These are phyloP conservation scores for Eucalyptus viminalis DNA, from an alignment of 345 rosid genomes.

Conservation along the genomic window DNA sequence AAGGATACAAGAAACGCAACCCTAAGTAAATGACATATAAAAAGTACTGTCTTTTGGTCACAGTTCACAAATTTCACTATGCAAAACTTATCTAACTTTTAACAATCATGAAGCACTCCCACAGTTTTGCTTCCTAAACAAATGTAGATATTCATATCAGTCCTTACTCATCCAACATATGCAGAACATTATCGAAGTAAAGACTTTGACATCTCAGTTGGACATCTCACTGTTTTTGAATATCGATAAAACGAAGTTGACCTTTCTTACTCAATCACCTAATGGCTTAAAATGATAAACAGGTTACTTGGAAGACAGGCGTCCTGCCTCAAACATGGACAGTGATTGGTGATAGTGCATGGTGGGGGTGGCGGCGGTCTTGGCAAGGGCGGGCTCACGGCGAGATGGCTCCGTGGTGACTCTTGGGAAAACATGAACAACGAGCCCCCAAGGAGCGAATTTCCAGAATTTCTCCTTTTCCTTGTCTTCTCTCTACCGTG, in stretches of 20 bases:
- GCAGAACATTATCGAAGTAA: background rate
- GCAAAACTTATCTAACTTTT: background rate
- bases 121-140: background rate
- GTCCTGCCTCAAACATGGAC: slow-evolving; percentile 93
- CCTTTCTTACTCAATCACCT: background rate
- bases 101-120: background rate
- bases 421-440: no score
- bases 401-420: no score
- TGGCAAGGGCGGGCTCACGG: no score
- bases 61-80: background rate
- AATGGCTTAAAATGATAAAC: background rate
- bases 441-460: no score
- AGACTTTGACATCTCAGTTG: background rate
- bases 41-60: background rate
- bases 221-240: background rate
- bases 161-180: background rate
- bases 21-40: background rate
- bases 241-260: background rate
- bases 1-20: background rate
- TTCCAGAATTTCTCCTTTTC: no score
- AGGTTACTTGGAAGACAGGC: slow-evolving; percentile 88
- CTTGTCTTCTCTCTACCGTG: no score
- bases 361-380: no score
- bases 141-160: background rate
- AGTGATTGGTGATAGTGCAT: no score